phyloP scores from a whole-genome alignment of 106 monocot genomes.

The Triglochin maritima region DNA sequence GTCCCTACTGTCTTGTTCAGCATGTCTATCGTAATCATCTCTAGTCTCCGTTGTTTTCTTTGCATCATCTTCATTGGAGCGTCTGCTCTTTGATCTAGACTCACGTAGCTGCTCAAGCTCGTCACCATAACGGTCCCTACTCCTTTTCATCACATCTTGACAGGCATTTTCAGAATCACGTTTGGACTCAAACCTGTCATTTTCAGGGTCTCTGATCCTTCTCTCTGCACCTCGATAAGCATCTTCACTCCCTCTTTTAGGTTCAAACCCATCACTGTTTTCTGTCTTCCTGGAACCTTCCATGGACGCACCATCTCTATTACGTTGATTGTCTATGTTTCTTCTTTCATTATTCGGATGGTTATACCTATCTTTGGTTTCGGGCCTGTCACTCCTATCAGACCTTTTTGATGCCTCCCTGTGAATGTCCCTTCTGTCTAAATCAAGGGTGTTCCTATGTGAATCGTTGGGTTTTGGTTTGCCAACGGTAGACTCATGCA shows the following conservation, averaged over 20 bases:
- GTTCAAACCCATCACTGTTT: neutral
- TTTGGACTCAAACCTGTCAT: too few species aligned
- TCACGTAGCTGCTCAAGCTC: neutral
- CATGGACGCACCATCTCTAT: neutral
- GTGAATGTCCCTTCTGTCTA: neutral
- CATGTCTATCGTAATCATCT: neutral
- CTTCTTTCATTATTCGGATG: neutral
- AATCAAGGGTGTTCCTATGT: neutral
- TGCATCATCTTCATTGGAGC: conserved; percentile 1
- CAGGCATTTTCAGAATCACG: too few species aligned
- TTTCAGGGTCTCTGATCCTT: conserved; percentile 8
- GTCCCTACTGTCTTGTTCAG: neutral
- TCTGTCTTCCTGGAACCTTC: conserved; percentile 3
- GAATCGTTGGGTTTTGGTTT: neutral
- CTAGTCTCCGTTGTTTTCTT: conserved; percentile 6
- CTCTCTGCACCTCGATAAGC: neutral
- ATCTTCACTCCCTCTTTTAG: conserved; percentile 5
- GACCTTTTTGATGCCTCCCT: neutral
- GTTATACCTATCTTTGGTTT: neutral
- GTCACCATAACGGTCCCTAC: neutral
- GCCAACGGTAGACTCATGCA: neutral
- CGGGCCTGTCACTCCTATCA: neutral
- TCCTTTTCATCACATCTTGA: neutral
- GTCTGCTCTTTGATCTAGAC: conserved; percentile 1
- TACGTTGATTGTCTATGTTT: neutral